Percentiles rank a stretch among this genome's conserved stretches.
These are phyloP conservation scores for Fraxinus velutina DNA, from an alignment of 305 asterid species.

Conservation along the genomic window DNA sequence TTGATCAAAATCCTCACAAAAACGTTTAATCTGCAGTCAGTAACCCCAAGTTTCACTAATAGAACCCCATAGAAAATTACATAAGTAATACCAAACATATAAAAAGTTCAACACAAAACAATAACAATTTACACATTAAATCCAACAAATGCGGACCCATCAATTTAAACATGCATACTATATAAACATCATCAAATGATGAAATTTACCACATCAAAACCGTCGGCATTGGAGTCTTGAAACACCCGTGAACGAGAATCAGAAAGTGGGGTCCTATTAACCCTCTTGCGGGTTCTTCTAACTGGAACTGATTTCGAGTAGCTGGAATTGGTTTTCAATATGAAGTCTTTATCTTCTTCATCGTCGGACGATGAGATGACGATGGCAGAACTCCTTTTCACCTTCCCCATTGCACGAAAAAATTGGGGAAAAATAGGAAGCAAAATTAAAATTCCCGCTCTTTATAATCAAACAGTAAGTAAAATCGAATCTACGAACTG, in stretches of 20 bases:
- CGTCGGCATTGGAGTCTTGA: constrained; percentile 30
- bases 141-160: background rate
- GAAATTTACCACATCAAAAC: constrained; percentile 56
- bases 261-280: constrained; percentile 43
- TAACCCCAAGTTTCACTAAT: background rate
- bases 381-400: constrained; percentile 45
- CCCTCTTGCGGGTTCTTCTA: constrained; percentile 51
- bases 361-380: constrained; percentile 65
- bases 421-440: background rate
- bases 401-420: constrained; percentile 47
- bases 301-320: constrained; percentile 49
- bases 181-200: background rate
- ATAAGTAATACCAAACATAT: background rate
- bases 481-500: background rate
- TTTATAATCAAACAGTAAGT: background rate
- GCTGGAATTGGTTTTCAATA: constrained; percentile 29
- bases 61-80: background rate
- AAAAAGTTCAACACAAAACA: background rate
- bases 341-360: constrained; percentile 36
- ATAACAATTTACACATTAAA: background rate
- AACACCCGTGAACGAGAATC: constrained; percentile 35
- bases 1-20: constrained; percentile 65
- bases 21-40: constrained; percentile 55
- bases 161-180: background rate
- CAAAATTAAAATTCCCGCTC: background rate